A percentile compares a stretch with the other conserved stretches of the same genome.
Evolutionary conservation across 2,329 filamentous ascomycete genomes (phyloP).

Genomic region (Penicillium sp.): DNA sequence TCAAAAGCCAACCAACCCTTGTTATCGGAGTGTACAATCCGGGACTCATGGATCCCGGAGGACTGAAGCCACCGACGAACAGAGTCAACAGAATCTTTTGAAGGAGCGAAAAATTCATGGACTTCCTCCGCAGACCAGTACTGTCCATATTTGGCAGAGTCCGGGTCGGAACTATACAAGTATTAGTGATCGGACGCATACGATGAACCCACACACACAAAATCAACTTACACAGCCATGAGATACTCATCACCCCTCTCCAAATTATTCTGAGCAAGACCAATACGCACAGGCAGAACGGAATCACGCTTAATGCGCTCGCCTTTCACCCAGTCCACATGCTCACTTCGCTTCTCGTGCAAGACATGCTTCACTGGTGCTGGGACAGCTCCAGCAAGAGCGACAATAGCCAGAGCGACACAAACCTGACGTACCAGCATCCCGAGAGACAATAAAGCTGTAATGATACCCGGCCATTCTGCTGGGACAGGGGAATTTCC

Average conservation of each 20-base stretch:
- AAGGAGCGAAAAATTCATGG: conserved; percentile 43
- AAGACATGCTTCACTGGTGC: conserved; percentile 36
- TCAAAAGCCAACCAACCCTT: conserved; percentile 56
- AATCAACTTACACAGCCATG: conserved; percentile 39
- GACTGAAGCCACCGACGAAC: conserved; percentile 55
- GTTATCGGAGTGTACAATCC: conserved; percentile 51
- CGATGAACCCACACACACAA: not conserved
- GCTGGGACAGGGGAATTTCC: not conserved
- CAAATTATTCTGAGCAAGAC: conserved; percentile 45
- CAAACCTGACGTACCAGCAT: conserved; percentile 18
- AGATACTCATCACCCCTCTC: conserved; percentile 43
- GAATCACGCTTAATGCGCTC: conserved; percentile 34
- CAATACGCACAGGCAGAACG: conserved; percentile 46
- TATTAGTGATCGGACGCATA: not conserved
- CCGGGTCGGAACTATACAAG: conserved; percentile 36
- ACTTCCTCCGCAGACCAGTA: conserved; percentile 45
- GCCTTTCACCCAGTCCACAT: conserved; percentile 39
- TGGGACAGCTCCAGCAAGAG: conserved; percentile 25
- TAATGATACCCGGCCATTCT: not conserved
- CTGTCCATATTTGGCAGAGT: conserved; percentile 41
- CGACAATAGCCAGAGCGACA: conserved; percentile 18
- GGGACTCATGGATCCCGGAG: conserved; percentile 49
- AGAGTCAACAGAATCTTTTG: conserved; percentile 45
- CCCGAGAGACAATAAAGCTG: not conserved
- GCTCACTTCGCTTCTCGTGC: conserved; percentile 40